Evolutionary conservation across 2,329 filamentous ascomycete species (phyloP).

Genomic region (Colletotrichum nymphaeae): DNA sequence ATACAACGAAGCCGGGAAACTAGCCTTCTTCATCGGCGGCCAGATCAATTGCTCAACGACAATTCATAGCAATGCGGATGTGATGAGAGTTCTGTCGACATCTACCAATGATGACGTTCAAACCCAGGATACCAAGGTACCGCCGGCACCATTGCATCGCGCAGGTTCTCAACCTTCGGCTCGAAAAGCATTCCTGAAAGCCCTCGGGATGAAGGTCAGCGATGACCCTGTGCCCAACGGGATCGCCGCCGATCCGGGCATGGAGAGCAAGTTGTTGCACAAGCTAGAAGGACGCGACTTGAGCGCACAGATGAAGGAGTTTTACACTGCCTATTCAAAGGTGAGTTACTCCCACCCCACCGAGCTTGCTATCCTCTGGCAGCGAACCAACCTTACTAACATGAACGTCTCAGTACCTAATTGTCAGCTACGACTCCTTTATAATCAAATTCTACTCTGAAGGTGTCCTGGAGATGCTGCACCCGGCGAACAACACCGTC

Average conservation of each 20-base stretch:
- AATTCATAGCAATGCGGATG: slow-evolving; percentile 58
- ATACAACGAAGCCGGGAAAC: slow-evolving; percentile 53
- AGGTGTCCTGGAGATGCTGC: slow-evolving; percentile 39
- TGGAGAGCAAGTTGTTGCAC: slow-evolving; percentile 40
- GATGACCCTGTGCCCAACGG: neutral
- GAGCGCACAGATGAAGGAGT: slow-evolving; percentile 42
- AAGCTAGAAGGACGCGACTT: slow-evolving; percentile 42
- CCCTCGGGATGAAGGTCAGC: neutral
- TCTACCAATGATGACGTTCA: neutral
- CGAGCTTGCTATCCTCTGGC: too few species aligned
- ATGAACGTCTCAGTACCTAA: slow-evolving; percentile 34
- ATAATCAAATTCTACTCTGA: slow-evolving; percentile 41
- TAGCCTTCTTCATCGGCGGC: slow-evolving; percentile 61
- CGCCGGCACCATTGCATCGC: neutral
- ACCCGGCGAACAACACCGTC: slow-evolving; percentile 40
- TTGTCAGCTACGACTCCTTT: slow-evolving; percentile 39
- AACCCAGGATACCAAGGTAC: neutral
- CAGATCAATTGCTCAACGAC: slow-evolving; percentile 65
- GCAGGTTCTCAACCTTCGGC: slow-evolving; percentile 12
- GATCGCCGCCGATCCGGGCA: slow-evolving; percentile 33
- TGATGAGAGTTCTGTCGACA: slow-evolving; percentile 54
- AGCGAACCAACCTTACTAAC: neutral
- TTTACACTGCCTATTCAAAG: slow-evolving; percentile 44
- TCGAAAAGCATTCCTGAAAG: slow-evolving; percentile 26
- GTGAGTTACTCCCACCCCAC: neutral